Conservation (phyloP, 2,329 filamentous ascomycete genomes). For the Alternaria brassicicola region DNA sequence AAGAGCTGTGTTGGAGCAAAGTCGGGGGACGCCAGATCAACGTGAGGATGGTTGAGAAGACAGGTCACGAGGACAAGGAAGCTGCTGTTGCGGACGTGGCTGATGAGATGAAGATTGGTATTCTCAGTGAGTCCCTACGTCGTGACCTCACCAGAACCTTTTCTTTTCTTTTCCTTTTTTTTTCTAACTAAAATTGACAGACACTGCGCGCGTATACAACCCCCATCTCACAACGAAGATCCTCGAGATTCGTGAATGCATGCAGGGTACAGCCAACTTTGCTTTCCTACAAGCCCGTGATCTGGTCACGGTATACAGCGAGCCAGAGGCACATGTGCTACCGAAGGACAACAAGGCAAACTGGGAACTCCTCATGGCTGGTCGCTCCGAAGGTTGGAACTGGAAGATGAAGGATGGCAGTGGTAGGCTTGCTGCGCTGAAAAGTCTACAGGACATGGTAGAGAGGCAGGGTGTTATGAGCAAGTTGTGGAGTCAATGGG, state of each 20-base stretch:
- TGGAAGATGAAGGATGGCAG: slow-evolving; percentile 9
- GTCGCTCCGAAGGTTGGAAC: slow-evolving; percentile 5
- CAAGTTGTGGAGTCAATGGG: slow-evolving; percentile 13
- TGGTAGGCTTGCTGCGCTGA: slow-evolving; percentile 15
- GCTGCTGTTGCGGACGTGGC: slow-evolving; percentile 10
- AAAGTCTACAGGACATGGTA: slow-evolving; percentile 11
- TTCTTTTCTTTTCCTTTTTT: too few relatives aligned
- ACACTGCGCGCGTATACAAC: slow-evolving; percentile 14
- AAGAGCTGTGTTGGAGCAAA: slow-evolving; percentile 8
- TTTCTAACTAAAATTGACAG: slow-evolving; percentile 2
- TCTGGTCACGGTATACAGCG: slow-evolving; percentile 1
- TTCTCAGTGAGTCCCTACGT: slow-evolving; percentile 12
- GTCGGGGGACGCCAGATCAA: slow-evolving; percentile 6
- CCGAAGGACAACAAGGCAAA: slow-evolving; percentile 5
- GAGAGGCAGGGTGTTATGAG: slow-evolving; percentile 12
- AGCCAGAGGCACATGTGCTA: background rate
- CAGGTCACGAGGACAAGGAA: slow-evolving; percentile 7
- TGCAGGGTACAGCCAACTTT: slow-evolving; percentile 1
- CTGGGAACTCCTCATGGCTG: slow-evolving; percentile 15
- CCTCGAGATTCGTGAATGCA: slow-evolving; percentile 17
- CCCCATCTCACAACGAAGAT: slow-evolving; percentile 12
- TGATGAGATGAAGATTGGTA: slow-evolving; percentile 20
- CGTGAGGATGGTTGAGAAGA: slow-evolving; percentile 5
- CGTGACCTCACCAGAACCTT: too few relatives aligned
- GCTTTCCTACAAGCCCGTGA: slow-evolving; percentile 21